phyloP scores from a whole-genome alignment of 2,329 filamentous ascomycete species.

The Periconia macrospinosa region DNA sequence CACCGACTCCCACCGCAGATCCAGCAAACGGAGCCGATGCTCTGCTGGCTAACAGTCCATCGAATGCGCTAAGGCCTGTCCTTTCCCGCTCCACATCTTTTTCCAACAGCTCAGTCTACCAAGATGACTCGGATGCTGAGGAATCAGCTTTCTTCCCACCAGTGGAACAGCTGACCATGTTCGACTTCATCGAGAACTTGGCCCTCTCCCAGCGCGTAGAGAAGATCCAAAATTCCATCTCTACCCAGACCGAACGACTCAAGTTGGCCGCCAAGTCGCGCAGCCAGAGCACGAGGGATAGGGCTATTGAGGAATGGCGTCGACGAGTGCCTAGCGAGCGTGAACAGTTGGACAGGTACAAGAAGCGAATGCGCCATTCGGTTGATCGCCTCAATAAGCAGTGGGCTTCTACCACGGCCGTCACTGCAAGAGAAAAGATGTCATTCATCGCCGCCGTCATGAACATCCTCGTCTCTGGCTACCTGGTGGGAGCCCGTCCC shows the following conservation, averaged over 20 bases:
- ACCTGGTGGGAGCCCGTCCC: constrained; percentile 83
- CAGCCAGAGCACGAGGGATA: constrained; percentile 78
- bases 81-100: constrained; percentile 79
- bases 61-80: constrained; percentile 51
- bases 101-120: constrained; percentile 81
- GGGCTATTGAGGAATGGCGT: constrained; percentile 91
- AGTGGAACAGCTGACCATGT: constrained; percentile 84
- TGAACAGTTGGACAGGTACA: constrained; percentile 90
- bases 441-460: constrained; percentile 95
- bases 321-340: constrained; percentile 83
- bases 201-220: constrained; percentile 88
- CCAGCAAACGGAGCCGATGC: constrained; percentile 28
- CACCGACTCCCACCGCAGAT: constrained; percentile 26
- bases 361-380: constrained; percentile 79
- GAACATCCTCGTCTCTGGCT: constrained; percentile 97
- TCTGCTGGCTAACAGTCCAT: constrained; percentile 44
- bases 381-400: constrained; percentile 83
- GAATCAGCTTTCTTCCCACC: constrained; percentile 66
- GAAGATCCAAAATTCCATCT: constrained; percentile 81
- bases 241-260: constrained; percentile 82
- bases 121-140: constrained; percentile 83
- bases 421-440: constrained; percentile 89
- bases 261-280: constrained; percentile 78
- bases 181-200: constrained; percentile 92
- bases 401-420: constrained; percentile 88